phyloP scores from a whole-genome alignment of 352 stramenopile species.

The Globisporangium nunn region DNA sequence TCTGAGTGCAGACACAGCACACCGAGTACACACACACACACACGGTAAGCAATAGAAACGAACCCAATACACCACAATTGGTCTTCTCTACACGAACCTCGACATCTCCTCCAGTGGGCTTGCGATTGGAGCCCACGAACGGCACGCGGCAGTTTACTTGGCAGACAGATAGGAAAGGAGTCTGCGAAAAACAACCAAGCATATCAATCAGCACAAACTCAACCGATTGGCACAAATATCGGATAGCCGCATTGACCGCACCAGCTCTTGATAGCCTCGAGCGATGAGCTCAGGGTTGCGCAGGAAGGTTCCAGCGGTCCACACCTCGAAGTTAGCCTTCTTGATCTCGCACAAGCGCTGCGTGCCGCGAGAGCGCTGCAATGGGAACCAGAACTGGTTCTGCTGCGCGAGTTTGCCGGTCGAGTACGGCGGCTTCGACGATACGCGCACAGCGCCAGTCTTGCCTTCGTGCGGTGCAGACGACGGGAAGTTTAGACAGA shows the following conservation, averaged over 20 bases:
- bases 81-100: slow-evolving; percentile 27
- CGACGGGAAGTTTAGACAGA: slow-evolving; percentile 66
- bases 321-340: slow-evolving; percentile 75
- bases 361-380: slow-evolving; percentile 54
- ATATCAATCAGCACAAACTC: neutral
- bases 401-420: slow-evolving; percentile 17
- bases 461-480: slow-evolving; percentile 50
- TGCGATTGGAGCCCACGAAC: slow-evolving; percentile 66
- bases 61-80: neutral
- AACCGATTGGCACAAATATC: neutral
- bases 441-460: slow-evolving; percentile 32
- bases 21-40: neutral
- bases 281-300: slow-evolving; percentile 61
- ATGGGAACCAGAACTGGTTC: slow-evolving; percentile 33
- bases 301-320: slow-evolving; percentile 50
- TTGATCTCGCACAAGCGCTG: slow-evolving; percentile 79
- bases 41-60: neutral
- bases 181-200: slow-evolving; percentile 14
- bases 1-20: slow-evolving; percentile 19
- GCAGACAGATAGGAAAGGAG: slow-evolving; percentile 38
- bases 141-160: slow-evolving; percentile 44
- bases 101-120: slow-evolving; percentile 52
- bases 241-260: slow-evolving; percentile 14
- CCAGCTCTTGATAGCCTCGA: slow-evolving; percentile 58
- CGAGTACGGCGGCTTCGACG: slow-evolving; percentile 18